phyloP scores from a whole-genome alignment of 2,329 filamentous ascomycete genomes.

The Stenocarpella maydis region DNA sequence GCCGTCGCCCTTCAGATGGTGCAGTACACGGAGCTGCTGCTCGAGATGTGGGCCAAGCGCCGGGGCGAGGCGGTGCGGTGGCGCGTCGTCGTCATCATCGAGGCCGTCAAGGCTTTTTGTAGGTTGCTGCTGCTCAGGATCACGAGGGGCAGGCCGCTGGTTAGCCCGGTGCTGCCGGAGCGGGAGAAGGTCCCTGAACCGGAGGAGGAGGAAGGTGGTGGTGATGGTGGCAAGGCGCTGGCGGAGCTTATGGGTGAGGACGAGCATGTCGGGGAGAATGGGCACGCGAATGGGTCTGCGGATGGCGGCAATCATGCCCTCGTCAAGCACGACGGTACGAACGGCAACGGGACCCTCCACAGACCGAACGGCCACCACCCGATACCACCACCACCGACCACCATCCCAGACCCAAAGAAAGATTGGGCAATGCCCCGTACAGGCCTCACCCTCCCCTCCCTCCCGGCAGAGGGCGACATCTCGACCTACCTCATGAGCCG shows the following conservation, averaged over 20 bases:
- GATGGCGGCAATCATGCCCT: slow-evolving; percentile 37
- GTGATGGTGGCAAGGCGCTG: slow-evolving; percentile 49
- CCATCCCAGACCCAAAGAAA: slow-evolving; percentile 49
- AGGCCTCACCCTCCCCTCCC: slow-evolving; percentile 80
- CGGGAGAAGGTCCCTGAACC: slow-evolving; percentile 77
- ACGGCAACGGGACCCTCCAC: slow-evolving; percentile 1
- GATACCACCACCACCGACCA: background rate
- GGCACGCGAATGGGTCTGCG: slow-evolving; percentile 50
- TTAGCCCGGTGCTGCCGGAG: slow-evolving; percentile 86
- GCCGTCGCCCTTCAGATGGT: slow-evolving; percentile 88
- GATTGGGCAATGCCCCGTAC: slow-evolving; percentile 96
- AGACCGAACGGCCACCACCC: slow-evolving; percentile 33
- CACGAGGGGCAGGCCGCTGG: slow-evolving; percentile 82
- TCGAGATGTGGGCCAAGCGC: slow-evolving; percentile 95
- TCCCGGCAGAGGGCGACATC: slow-evolving; percentile 84
- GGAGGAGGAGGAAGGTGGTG: slow-evolving; percentile 58
- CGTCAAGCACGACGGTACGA: slow-evolving; percentile 28
- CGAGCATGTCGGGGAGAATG: slow-evolving; percentile 64
- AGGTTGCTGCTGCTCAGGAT: slow-evolving; percentile 80
- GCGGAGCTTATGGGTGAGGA: slow-evolving; percentile 53
- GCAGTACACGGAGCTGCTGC: slow-evolving; percentile 93
- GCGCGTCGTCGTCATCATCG: slow-evolving; percentile 85
- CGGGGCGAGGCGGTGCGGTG: slow-evolving; percentile 83
- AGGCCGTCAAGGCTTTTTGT: slow-evolving; percentile 87
- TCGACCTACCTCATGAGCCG: slow-evolving; percentile 87